Conservation (phyloP, 75 land plant species). For the Pseudotsuga menziesii region DNA sequence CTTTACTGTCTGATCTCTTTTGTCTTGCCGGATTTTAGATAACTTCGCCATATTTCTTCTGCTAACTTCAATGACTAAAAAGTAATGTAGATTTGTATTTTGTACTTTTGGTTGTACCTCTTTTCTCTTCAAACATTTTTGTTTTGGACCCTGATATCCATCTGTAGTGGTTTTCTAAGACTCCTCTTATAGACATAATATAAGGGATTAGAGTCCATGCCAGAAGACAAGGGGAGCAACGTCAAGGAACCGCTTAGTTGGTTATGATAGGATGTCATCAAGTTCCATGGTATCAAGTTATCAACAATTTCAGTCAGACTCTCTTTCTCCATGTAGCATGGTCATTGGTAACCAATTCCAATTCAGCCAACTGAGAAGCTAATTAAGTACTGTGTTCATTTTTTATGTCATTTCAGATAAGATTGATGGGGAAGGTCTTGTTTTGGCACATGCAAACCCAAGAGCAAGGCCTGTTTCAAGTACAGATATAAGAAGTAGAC, state of each 20-base stretch:
- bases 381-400: background rate
- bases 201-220: conserved; percentile 3
- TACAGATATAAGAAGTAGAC: background rate
- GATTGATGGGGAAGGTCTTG: background rate
- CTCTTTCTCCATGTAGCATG: background rate
- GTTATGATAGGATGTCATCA: background rate
- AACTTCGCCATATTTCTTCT: background rate
- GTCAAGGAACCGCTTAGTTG: background rate
- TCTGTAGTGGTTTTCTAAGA: background rate
- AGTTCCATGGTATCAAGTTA: background rate
- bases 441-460: background rate
- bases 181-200: background rate
- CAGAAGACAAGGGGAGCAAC: conserved; percentile 1
- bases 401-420: background rate
- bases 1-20: background rate
- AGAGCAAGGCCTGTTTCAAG: background rate
- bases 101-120: background rate
- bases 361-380: background rate
- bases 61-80: background rate
- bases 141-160: background rate
- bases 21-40: background rate
- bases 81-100: background rate
- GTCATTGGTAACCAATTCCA: background rate
- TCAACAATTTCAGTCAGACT: background rate
- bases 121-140: background rate